Conservation (phyloP, 2,329 filamentous ascomycete species). For the Zopfia rhizophila region DNA sequence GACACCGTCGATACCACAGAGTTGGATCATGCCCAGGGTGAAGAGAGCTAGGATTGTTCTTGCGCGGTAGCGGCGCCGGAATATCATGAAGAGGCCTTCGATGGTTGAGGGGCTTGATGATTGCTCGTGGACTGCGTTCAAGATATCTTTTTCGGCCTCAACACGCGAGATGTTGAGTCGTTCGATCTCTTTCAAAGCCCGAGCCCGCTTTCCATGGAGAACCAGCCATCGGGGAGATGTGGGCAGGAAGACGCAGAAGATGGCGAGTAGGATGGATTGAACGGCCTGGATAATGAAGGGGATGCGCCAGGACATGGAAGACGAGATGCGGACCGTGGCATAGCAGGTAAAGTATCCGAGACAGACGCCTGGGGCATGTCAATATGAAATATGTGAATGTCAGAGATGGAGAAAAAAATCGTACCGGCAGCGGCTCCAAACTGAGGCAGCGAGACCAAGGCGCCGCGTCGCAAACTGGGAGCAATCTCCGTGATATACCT, state of each 20-base stretch:
- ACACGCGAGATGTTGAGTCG: too few relatives aligned
- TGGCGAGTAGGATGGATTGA: constrained; percentile 31
- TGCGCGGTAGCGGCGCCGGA: constrained; percentile 51
- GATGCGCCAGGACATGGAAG: constrained; percentile 64
- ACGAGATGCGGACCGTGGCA: constrained; percentile 58
- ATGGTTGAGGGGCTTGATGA: not conserved
- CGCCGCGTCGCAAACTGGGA: constrained; percentile 61
- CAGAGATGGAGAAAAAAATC: constrained; percentile 51
- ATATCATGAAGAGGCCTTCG: not conserved
- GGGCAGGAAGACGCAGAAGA: constrained; percentile 16
- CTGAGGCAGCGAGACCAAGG: constrained; percentile 64
- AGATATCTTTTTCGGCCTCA: constrained; percentile 62
- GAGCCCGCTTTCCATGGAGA: constrained; percentile 11
- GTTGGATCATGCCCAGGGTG: constrained; percentile 68
- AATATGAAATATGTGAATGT: too few relatives aligned
- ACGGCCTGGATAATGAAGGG: constrained; percentile 63
- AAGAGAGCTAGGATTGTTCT: constrained; percentile 64
- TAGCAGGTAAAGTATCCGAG: constrained; percentile 72
- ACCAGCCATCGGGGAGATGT: constrained; percentile 31
- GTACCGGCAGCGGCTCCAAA: too few relatives aligned
- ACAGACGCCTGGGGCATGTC: too few relatives aligned
- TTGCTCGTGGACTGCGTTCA: constrained; percentile 39
- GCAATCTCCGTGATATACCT: constrained; percentile 70
- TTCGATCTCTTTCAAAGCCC: too few relatives aligned
- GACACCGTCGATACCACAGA: constrained; percentile 71